Evolutionary conservation across 352 stramenopile species (phyloP).

Genomic region (Pythium insidiosum): DNA sequence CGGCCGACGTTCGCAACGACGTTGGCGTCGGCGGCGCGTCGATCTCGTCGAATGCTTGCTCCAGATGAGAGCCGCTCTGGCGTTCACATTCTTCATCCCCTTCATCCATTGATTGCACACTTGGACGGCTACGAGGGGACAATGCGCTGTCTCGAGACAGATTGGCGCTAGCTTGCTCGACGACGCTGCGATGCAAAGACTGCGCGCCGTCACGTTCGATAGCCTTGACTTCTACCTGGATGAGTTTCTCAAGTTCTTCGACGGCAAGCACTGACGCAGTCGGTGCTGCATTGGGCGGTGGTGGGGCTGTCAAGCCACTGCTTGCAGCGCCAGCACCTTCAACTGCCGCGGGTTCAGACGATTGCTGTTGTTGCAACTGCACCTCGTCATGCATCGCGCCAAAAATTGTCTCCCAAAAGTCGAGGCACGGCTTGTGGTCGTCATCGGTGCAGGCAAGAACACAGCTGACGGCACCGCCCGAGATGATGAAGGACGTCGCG

Average conservation of each 20-base stretch:
- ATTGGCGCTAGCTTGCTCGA: slow-evolving; percentile 24
- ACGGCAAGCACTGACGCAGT: slow-evolving; percentile 4
- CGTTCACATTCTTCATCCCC: slow-evolving; percentile 5
- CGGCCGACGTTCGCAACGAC: slow-evolving; percentile 7
- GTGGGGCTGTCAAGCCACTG: slow-evolving; percentile 1
- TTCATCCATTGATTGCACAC: too few relatives aligned
- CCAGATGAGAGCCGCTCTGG: background rate
- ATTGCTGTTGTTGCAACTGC: too few relatives aligned
- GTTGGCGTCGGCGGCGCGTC: slow-evolving; percentile 13
- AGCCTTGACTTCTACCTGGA: slow-evolving; percentile 65
- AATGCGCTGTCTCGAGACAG: slow-evolving; percentile 5
- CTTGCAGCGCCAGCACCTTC: background rate
- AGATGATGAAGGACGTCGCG: slow-evolving; percentile 70
- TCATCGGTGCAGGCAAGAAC: slow-evolving; percentile 35
- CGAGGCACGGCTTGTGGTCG: slow-evolving; percentile 43
- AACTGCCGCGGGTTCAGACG: slow-evolving; percentile 16
- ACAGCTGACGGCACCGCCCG: slow-evolving; percentile 50
- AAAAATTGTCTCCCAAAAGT: slow-evolving; percentile 72
- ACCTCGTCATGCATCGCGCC: slow-evolving; percentile 49
- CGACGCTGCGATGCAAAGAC: slow-evolving; percentile 60
- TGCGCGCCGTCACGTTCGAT: slow-evolving; percentile 63
- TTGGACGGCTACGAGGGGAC: too few relatives aligned
- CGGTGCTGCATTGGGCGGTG: background rate
- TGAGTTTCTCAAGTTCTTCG: slow-evolving; percentile 60
- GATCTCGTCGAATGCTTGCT: slow-evolving; percentile 26